Evolutionary conservation across 176 grass and related monocot genomes (phyloP).

Genomic region (Cenchrus fungigraminus): DNA sequence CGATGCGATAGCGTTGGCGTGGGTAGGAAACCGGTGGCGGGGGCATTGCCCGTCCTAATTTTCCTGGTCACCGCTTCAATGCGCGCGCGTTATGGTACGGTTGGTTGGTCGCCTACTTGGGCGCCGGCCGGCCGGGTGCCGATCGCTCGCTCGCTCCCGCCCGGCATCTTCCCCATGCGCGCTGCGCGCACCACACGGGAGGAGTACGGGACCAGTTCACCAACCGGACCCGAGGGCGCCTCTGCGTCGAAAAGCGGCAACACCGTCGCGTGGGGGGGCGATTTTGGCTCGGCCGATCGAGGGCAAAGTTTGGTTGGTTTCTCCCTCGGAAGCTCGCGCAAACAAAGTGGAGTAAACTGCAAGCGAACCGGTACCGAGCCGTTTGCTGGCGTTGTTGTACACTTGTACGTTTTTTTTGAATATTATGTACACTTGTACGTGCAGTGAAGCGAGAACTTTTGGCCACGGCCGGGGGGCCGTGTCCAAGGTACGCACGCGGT

Average conservation of each 20-base stretch:
- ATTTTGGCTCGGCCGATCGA: neutral
- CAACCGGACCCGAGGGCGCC: neutral
- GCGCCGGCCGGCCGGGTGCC: neutral
- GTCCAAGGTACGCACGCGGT: neutral
- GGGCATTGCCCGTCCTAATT: neutral
- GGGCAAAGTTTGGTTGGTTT: neutral
- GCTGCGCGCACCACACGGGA: too few relatives aligned
- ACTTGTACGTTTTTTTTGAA: too few relatives aligned
- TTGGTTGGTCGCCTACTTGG: constrained; percentile 2
- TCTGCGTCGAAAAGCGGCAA: neutral
- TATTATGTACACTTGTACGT: too few relatives aligned
- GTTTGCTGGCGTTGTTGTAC: neutral
- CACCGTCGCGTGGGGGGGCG: neutral
- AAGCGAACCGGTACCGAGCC: neutral
- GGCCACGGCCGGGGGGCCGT: neutral
- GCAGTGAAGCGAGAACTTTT: neutral
- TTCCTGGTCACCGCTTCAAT: constrained; percentile 30
- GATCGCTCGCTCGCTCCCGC: neutral
- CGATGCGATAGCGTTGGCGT: constrained; percentile 41
- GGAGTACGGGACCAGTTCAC: neutral
- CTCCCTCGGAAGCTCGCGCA: neutral
- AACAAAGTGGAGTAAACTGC: neutral
- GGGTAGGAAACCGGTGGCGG: constrained; percentile 34
- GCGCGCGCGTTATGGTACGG: neutral
- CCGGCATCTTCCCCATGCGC: neutral